Evolutionary conservation across 2,329 filamentous ascomycete genomes (phyloP), one percentile per base, ranked within the genome.

Genomic region (Hypoxylon sp.): DNA sequence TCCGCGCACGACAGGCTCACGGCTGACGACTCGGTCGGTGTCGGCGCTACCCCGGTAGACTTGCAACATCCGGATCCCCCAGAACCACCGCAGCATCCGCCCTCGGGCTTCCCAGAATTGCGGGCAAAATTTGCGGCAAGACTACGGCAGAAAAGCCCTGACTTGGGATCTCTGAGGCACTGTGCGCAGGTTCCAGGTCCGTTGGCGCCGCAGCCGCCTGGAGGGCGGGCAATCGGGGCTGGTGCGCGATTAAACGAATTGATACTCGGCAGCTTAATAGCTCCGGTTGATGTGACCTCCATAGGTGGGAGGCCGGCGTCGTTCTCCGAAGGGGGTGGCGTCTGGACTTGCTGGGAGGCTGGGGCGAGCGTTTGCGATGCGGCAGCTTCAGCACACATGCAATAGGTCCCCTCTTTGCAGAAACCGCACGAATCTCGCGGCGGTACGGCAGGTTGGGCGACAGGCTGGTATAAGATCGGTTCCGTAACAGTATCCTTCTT

Each of bases 141-240:
- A 9, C 90, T 88, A 61, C 91, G 89, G 75, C 91, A 95, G 78
- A 95, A 95, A 31, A 93, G 83, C 1, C 89, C 91, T 2, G 90
- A 91, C 70, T 89, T 88, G 15, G 91, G 90, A 70, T 94, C 90
- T 1, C 85, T 80, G 57, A 88, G 82, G 70, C 91, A 95, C 75
- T 94, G 90, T 3, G 88, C 84, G 70, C 91, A 95, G 13, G 88
- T 90, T 8, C 91, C 91, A 0, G 91, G 91, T 0, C 89, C 90
- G 49, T 88, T 88, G 31, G 84, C 80, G 21, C 89, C 83, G 56
- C 84, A 87, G 27, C 80, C 77, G 23, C 75, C 69, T 1, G 72
- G 55, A 24, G 70, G 60, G 18, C 58, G 60, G 21, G 54, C 47
- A 4, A 58, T 24, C 17, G 60, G 67, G 55, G 62, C 70, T 46